A percentile compares a stretch with the other conserved stretches of the same genome.
Evolutionary conservation across 2,329 filamentous ascomycete genomes (phyloP).

Genomic region (Pseudomassariella vexata): DNA sequence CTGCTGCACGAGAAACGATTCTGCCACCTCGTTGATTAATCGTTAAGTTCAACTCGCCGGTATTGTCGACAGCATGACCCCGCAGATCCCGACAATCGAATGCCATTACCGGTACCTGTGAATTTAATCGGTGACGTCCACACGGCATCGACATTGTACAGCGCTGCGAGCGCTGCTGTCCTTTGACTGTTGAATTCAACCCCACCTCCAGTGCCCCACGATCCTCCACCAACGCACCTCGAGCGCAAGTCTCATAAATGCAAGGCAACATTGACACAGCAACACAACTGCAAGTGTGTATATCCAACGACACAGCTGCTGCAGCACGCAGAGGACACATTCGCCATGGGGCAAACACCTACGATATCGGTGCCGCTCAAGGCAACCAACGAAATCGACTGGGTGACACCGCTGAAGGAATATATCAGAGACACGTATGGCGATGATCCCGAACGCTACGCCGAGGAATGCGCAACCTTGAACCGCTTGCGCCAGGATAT

Average conservation of each 20-base stretch:
- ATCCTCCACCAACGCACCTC: background rate
- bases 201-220: conserved; percentile 4
- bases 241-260: background rate
- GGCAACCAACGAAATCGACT: conserved; percentile 96
- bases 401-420: conserved; percentile 83
- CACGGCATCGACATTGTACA: too few species aligned
- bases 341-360: conserved; percentile 71
- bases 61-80: too few species aligned
- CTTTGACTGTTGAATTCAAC: too few species aligned
- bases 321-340: too few species aligned
- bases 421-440: conserved; percentile 94
- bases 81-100: too few species aligned
- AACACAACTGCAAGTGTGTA: background rate
- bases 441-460: conserved; percentile 93
- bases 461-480: conserved; percentile 89
- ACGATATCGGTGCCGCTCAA: conserved; percentile 95
- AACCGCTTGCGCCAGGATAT: conserved; percentile 97
- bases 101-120: too few species aligned
- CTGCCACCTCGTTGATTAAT: too few species aligned
- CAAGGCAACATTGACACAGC: background rate
- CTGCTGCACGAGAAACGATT: too few species aligned
- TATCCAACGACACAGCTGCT: too few species aligned
- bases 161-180: too few species aligned
- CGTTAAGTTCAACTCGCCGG: too few species aligned
- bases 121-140: too few species aligned